These are phyloP conservation scores for Salicornia ramosissima DNA, from an alignment of 148 eudicot genomes.

Conservation along the genomic window DNA sequence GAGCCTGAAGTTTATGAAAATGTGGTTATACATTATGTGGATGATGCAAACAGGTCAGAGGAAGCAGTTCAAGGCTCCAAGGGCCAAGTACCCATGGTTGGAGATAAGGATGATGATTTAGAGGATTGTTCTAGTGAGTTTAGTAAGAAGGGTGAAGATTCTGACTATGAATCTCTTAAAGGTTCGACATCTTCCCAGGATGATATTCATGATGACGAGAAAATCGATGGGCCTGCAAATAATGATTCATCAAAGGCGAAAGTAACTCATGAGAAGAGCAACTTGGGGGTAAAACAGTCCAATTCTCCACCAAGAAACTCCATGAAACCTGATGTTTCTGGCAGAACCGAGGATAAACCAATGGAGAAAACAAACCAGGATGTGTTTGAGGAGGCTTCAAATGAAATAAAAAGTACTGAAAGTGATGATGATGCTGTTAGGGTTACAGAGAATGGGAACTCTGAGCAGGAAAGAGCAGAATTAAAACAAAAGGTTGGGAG, in stretches of 20 bases:
- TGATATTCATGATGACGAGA: constrained; percentile 61
- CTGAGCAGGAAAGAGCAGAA: constrained; percentile 26
- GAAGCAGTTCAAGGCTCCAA: constrained; percentile 28
- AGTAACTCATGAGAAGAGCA: constrained; percentile 31
- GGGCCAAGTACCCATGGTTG: constrained; percentile 6
- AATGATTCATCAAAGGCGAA: constrained; percentile 31
- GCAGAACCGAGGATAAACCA: constrained; percentile 37
- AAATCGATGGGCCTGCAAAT: constrained; percentile 29
- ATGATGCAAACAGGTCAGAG: constrained; percentile 56
- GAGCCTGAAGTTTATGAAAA: constrained; percentile 57
- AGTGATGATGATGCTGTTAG: constrained; percentile 42
- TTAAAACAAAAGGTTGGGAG: constrained; percentile 43
- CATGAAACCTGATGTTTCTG: constrained; percentile 31
- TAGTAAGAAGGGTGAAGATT: constrained; percentile 48
- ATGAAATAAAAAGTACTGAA: constrained; percentile 34
- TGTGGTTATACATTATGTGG: constrained; percentile 52
- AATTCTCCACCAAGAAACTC: constrained; percentile 29
- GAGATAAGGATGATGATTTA: constrained; percentile 21
- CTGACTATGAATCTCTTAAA: constrained; percentile 59
- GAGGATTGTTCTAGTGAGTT: constrained; percentile 36
- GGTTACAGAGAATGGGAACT: constrained; percentile 25
- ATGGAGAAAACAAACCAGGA: constrained; percentile 43
- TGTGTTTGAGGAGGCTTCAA: constrained; percentile 49
- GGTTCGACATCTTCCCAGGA: constrained; percentile 71
- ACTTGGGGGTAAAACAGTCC: constrained; percentile 15